These are phyloP conservation scores for Nannizziopsis barbatae DNA, from an alignment of 2,329 filamentous ascomycete species.

Conservation along the genomic window DNA sequence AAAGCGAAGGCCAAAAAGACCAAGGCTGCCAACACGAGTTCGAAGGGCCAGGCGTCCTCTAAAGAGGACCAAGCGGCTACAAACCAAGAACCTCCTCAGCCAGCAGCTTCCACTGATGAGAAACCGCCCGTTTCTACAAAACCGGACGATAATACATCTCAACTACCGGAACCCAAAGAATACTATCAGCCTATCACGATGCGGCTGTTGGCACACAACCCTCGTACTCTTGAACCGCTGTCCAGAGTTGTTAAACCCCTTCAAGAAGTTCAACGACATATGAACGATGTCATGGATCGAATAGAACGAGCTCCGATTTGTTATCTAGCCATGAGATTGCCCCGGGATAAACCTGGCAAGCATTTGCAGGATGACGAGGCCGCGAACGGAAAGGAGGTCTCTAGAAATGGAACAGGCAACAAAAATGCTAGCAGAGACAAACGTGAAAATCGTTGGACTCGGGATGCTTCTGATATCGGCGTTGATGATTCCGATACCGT, in stretches of 20 bases:
- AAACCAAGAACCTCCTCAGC: constrained; percentile 7
- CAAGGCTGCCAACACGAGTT: constrained; percentile 17
- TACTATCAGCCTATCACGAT: constrained; percentile 47
- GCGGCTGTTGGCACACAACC: constrained; percentile 43
- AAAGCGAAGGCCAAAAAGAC: constrained; percentile 32
- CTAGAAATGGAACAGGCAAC: constrained; percentile 16
- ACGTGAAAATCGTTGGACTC: constrained; percentile 16
- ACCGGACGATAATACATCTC: background rate
- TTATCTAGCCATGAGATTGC: constrained; percentile 46
- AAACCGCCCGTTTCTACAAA: constrained; percentile 16
- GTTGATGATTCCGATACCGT: constrained; percentile 4
- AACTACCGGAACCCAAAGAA: constrained; percentile 28
- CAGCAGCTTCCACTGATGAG: constrained; percentile 16
- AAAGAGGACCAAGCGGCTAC: constrained; percentile 9
- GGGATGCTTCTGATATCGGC: constrained; percentile 21
- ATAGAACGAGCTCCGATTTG: constrained; percentile 45
- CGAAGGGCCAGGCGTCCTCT: constrained; percentile 17
- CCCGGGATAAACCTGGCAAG: constrained; percentile 27
- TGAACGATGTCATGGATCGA: constrained; percentile 48
- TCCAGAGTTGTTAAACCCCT: constrained; percentile 45
- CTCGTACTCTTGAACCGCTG: constrained; percentile 45
- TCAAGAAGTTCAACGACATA: constrained; percentile 43
- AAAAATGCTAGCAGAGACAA: constrained; percentile 22
- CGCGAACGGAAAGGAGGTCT: constrained; percentile 15
- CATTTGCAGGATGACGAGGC: constrained; percentile 20